These are phyloP conservation scores for Neurospora cerealis DNA, from an alignment of 495 filamentous ascomycete species.

Conservation along the genomic window DNA sequence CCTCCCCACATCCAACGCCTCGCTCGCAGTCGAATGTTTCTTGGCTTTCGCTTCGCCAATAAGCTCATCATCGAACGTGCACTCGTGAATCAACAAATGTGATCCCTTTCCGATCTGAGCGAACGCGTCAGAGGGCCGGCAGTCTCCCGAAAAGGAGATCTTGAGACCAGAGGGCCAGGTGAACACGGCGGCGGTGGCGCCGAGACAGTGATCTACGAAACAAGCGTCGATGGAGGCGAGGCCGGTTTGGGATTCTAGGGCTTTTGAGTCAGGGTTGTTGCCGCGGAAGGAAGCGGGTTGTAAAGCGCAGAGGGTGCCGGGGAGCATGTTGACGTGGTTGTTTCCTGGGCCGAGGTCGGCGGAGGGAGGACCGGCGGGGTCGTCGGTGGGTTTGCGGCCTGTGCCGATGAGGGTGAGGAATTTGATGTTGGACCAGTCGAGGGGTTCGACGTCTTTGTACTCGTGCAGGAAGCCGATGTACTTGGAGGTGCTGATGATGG, in stretches of 20 bases:
- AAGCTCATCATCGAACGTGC: constrained; percentile 86
- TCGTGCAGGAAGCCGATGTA: constrained; percentile 70
- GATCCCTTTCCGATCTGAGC: constrained; percentile 58
- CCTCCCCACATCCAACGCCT: constrained; percentile 69
- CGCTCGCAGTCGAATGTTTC: constrained; percentile 76
- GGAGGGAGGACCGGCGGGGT: neutral
- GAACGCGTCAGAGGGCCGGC: constrained; percentile 64
- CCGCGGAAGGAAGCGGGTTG: constrained; percentile 3
- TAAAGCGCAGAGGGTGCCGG: neutral
- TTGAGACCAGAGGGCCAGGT: constrained; percentile 74
- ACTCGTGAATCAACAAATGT: constrained; percentile 86
- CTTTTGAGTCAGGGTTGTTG: neutral
- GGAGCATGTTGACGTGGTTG: neutral
- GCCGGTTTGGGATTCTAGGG: constrained; percentile 15
- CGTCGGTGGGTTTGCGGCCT: neutral
- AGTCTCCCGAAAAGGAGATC: constrained; percentile 87
- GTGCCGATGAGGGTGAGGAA: constrained; percentile 21
- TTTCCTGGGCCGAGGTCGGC: neutral
- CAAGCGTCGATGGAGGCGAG: constrained; percentile 47
- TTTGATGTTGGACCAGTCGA: constrained; percentile 43
- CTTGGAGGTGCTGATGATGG: constrained; percentile 20
- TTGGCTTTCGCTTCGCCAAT: constrained; percentile 69
- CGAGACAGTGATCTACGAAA: constrained; percentile 64
- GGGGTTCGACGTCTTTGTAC: constrained; percentile 67
- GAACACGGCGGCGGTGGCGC: constrained; percentile 64